These are phyloP conservation scores for Nyssa sinensis DNA, from an alignment of 148 eudicot species.

Conservation along the genomic window DNA sequence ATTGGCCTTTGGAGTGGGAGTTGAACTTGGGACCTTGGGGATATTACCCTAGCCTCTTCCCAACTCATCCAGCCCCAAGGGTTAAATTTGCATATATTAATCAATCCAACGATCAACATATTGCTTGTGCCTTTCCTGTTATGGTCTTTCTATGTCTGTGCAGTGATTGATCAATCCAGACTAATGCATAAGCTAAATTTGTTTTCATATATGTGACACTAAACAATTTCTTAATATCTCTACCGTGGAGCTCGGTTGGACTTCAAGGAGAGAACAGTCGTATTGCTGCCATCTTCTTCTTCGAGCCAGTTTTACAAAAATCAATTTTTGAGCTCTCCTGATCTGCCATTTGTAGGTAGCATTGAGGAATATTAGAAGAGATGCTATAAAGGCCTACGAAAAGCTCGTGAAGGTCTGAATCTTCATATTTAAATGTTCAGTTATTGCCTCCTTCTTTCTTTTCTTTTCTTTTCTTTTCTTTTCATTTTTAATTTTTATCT, in stretches of 20 bases:
- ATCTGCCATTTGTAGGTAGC: constrained; percentile 56
- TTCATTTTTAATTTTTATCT: neutral
- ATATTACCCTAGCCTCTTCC: too few species aligned
- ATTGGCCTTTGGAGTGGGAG: too few species aligned
- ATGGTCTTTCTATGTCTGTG: neutral
- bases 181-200: neutral
- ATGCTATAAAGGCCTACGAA: constrained; percentile 86
- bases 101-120: neutral
- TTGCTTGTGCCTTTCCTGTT: neutral
- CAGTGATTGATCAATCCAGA: neutral
- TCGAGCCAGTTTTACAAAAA: neutral
- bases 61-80: too few species aligned
- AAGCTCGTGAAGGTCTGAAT: constrained; percentile 85
- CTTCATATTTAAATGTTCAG: neutral
- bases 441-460: neutral
- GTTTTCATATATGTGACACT: neutral
- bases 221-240: neutral
- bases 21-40: too few species aligned
- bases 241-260: too few species aligned
- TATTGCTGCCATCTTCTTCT: too few species aligned
- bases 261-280: too few species aligned
- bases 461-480: neutral
- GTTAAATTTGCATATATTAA: neutral
- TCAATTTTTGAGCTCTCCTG: neutral
- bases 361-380: constrained; percentile 90